Conservation (phyloP, 805 yeast genomes). For the Starmerella vitae region DNA sequence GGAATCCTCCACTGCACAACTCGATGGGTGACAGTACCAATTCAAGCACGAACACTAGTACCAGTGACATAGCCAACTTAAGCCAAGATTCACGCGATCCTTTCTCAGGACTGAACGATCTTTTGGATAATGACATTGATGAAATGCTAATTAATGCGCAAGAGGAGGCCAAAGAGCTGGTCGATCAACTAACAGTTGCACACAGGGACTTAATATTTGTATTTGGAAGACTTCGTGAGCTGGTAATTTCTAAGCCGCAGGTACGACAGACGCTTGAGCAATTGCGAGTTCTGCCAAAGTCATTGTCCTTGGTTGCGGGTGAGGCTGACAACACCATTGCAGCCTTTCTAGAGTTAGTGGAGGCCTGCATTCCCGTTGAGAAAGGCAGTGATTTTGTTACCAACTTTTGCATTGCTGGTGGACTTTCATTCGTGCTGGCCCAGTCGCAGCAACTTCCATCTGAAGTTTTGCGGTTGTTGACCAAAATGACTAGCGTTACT, state of each 20-base stretch:
- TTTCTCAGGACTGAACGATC: constrained; percentile 32
- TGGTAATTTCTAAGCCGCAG: constrained; percentile 16
- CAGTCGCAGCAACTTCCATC: constrained; percentile 8
- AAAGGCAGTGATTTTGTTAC: constrained; percentile 10
- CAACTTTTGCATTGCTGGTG: constrained; percentile 21
- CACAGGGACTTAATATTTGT: constrained; percentile 8
- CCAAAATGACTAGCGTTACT: constrained; percentile 1
- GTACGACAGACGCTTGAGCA: constrained; percentile 12
- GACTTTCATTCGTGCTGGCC: constrained; percentile 16
- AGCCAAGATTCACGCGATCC: too few species aligned
- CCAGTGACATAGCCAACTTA: too few species aligned
- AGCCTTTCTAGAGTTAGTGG: constrained; percentile 16
- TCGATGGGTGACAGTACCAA: neutral
- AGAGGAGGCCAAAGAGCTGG: constrained; percentile 18
- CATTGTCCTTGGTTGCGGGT: constrained; percentile 5
- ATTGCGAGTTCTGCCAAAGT: constrained; percentile 10
- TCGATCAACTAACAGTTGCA: constrained; percentile 1
- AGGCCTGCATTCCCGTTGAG: constrained; percentile 10
- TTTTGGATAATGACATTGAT: constrained; percentile 25
- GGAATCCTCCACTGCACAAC: neutral
- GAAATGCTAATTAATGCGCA: constrained; percentile 16
- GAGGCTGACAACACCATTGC: neutral
- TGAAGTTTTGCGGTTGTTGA: constrained; percentile 5
- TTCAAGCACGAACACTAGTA: neutral
- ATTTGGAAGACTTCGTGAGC: constrained; percentile 17